Conservation (phyloP, 148 eudicot species). For the Persicaria maculosa region DNA sequence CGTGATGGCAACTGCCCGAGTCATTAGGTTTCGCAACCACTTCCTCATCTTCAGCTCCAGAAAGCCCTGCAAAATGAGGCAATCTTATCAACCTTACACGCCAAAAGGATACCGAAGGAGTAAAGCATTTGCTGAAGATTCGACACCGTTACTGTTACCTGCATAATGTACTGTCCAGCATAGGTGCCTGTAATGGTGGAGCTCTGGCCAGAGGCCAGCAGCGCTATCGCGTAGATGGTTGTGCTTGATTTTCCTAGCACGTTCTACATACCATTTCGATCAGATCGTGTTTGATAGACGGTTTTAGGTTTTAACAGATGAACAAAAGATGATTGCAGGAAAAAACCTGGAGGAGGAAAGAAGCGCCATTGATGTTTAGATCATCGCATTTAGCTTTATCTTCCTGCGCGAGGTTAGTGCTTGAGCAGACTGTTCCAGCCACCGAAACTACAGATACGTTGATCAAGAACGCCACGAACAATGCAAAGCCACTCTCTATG, state of each 20-base stretch:
- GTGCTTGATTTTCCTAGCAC: conserved; percentile 72
- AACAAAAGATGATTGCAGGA: no score
- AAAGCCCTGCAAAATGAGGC: conserved; percentile 46
- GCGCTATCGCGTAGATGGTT: conserved; percentile 60
- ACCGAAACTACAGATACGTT: conserved; percentile 71
- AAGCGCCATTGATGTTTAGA: conserved; percentile 60
- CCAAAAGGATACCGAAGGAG: no score
- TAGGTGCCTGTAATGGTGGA: conserved; percentile 90
- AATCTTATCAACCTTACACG: no score
- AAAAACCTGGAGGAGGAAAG: conserved; percentile 64
- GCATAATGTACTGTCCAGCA: conserved; percentile 97
- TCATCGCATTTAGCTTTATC: conserved; percentile 35
- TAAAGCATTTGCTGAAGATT: no score
- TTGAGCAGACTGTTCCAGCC: conserved; percentile 54
- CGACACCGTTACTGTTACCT: conserved; percentile 25
- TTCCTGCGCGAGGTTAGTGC: conserved; percentile 20
- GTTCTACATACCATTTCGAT: conserved; percentile 27
- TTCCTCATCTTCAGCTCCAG: conserved; percentile 72
- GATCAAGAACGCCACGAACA: conserved; percentile 66
- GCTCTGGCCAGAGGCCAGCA: conserved; percentile 91
- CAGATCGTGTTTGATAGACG: neutral
- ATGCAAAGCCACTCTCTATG: conserved; percentile 76
- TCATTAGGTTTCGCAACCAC: conserved; percentile 70
- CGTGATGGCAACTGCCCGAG: conserved; percentile 63
- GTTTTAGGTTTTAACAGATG: no score